These are phyloP conservation scores for Conticribra guillardii DNA, from an alignment of 108 stramenopile species.

Conservation along the genomic window DNA sequence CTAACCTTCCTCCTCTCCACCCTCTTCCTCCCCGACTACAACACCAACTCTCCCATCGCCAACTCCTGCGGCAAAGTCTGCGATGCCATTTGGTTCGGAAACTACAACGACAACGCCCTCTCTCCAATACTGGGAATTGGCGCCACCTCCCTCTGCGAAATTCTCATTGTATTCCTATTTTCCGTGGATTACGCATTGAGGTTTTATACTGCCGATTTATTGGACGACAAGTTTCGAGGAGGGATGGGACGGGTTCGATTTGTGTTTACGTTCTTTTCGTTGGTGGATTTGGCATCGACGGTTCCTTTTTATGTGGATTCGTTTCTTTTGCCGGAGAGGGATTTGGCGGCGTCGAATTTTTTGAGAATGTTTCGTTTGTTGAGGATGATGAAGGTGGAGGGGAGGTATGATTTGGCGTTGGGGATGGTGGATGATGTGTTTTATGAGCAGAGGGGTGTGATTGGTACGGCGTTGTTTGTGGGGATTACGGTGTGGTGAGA, in stretches of 20 bases:
- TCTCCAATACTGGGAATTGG: slow-evolving; percentile 62
- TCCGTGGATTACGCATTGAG: slow-evolving; percentile 82
- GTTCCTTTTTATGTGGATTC: slow-evolving; percentile 90
- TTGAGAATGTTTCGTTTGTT: slow-evolving; percentile 91
- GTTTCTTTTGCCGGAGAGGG: slow-evolving; percentile 65
- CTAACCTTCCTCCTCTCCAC: slow-evolving; percentile 74
- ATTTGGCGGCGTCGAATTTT: slow-evolving; percentile 76
- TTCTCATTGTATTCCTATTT: slow-evolving; percentile 75
- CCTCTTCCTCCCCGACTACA: slow-evolving; percentile 79
- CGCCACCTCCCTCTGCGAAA: slow-evolving; percentile 66
- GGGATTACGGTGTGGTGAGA: slow-evolving; percentile 90
- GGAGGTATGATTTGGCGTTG: slow-evolving; percentile 80
- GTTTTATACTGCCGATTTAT: slow-evolving; percentile 66
- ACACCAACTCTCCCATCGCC: slow-evolving; percentile 43
- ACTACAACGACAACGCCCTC: slow-evolving; percentile 65
- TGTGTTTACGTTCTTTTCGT: slow-evolving; percentile 65
- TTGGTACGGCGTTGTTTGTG: slow-evolving; percentile 83
- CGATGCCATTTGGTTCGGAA: slow-evolving; percentile 84
- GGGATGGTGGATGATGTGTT: slow-evolving; percentile 83
- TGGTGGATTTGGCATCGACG: slow-evolving; percentile 86
- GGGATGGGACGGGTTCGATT: slow-evolving; percentile 53
- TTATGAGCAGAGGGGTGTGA: slow-evolving; percentile 68
- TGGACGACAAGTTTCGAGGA: slow-evolving; percentile 56
- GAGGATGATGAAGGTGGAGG: slow-evolving; percentile 90
- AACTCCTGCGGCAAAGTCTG: slow-evolving; percentile 53